A percentile compares a stretch with the other conserved stretches of the same genome.
These are phyloP conservation scores for Aspergillus affinis DNA, from an alignment of 495 filamentous ascomycete species.

Conservation along the genomic window DNA sequence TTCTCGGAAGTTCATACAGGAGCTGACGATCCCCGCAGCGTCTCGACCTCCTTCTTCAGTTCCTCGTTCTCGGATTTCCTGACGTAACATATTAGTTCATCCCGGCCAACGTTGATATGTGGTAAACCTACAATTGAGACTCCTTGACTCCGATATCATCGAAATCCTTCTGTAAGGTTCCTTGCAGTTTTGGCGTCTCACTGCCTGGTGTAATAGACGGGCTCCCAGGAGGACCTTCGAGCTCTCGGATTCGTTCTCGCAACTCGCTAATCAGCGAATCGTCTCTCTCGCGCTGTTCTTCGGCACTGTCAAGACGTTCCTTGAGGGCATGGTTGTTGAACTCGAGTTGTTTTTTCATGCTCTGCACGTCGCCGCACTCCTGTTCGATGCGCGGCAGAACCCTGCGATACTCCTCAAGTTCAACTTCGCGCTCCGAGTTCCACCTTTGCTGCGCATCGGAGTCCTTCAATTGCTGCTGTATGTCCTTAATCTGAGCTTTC, in stretches of 20 bases:
- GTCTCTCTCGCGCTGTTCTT: slow-evolving; percentile 56
- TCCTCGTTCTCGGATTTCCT: slow-evolving; percentile 48
- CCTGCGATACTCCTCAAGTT: slow-evolving; percentile 58
- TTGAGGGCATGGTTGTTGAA: slow-evolving; percentile 57
- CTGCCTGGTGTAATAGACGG: slow-evolving; percentile 39
- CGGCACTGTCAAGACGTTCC: slow-evolving; percentile 51
- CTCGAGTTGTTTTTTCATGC: slow-evolving; percentile 55
- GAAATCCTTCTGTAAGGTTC: slow-evolving; percentile 47
- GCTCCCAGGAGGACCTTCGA: slow-evolving; percentile 46
- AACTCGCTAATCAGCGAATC: slow-evolving; percentile 55
- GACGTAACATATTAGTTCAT: slow-evolving; percentile 18
- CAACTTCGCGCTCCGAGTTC: slow-evolving; percentile 50
- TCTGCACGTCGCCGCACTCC: slow-evolving; percentile 58
- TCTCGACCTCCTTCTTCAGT: slow-evolving; percentile 42
- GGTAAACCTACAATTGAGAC: slow-evolving; percentile 37
- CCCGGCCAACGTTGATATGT: slow-evolving; percentile 1
- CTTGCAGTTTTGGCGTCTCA: slow-evolving; percentile 41
- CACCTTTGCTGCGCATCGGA: slow-evolving; percentile 47
- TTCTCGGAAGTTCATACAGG: slow-evolving; percentile 19
- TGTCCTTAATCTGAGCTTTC: slow-evolving; percentile 58
- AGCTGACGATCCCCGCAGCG: slow-evolving; percentile 31
- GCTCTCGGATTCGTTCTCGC: slow-evolving; percentile 50
- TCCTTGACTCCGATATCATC: slow-evolving; percentile 45
- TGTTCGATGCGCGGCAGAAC: slow-evolving; percentile 60
- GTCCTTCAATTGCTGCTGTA: slow-evolving; percentile 57